These are phyloP conservation scores for Beauveria caledonica DNA, from an alignment of 2,329 filamentous ascomycete species.

Conservation along the genomic window DNA sequence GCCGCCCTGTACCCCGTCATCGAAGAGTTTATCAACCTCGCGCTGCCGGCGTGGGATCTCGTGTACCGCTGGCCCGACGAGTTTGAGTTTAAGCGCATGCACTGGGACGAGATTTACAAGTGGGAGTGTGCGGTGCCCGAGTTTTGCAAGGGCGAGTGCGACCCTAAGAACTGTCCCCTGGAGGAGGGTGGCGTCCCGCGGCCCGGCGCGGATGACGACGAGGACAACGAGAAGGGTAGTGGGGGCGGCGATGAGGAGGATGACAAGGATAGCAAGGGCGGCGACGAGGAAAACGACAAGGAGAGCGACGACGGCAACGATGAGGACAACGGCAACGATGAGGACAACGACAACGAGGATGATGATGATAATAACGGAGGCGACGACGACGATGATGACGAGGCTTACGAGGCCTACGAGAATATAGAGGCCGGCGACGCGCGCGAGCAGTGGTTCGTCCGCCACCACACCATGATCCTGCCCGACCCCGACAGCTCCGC, in stretches of 20 bases:
- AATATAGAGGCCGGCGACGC: too few species aligned
- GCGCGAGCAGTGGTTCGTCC: too few species aligned
- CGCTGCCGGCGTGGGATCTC: conserved; percentile 38
- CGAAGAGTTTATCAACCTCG: conserved; percentile 30
- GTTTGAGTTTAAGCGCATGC: conserved; percentile 22
- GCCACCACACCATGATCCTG: too few species aligned
- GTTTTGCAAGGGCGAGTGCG: conserved; percentile 12
- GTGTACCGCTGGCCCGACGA: conserved; percentile 25
- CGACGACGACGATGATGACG: too few species aligned
- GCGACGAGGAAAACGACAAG: conserved; percentile 13
- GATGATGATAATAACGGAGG: too few species aligned
- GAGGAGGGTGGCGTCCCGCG: conserved; percentile 14
- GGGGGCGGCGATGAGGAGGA: conserved; percentile 13
- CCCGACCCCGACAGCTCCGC: too few species aligned
- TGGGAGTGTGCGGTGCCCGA: neutral
- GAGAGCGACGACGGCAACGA: conserved; percentile 16
- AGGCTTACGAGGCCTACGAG: too few species aligned
- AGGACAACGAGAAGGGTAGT: conserved; percentile 15
- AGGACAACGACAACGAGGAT: too few species aligned
- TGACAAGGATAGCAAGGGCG: neutral
- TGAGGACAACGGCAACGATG: too few species aligned
- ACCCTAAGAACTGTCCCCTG: conserved; percentile 16
- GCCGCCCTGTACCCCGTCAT: conserved; percentile 31
- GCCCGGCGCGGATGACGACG: neutral
- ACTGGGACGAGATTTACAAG: neutral